Base-by-base conservation (phyloP, 208 protist species). In the Trypanosoma avium region DNA sequence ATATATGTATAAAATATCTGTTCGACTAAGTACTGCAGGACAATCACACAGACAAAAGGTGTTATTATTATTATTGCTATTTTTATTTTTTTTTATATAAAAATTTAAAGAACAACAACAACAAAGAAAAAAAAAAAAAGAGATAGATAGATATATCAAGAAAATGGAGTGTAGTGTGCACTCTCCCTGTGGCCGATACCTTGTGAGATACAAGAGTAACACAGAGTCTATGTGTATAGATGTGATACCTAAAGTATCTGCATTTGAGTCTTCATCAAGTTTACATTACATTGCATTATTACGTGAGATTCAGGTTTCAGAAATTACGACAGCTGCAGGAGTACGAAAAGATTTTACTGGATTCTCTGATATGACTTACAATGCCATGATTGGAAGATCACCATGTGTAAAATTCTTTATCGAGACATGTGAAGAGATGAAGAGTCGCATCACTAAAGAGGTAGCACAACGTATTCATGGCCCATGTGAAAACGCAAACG, bases 301-400 rank as follows among this genome's bases (percentile, higher is more conserved):
- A 42, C 12, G 35, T 13, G 80, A 79, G 53, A 35, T 13, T 24
- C 68, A 88, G 4, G 75, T 94, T n/a, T 58, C 53, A 0, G 76
- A 75, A 27, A 81, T 95, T 26, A 90, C 89, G 22, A 74, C 70
- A 4, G 69, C 79, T 2, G 85, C 89, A 17, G 89, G 86, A 1
- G 81, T 92, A 59, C 81, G 79, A 9, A 92, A 93, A 58, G 73
- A 63, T 36, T 92, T 95, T 43, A 26, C 47, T 21, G 76, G 52
- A 24, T 95, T 95, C 50, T 38, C 74, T 0, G 73, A 85, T 35
- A 95, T 95, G 89, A 71, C 81, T 17, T 90, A 92, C 75, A 77
- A 79, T 50, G 85, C 86, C 3, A 68, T 95, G 45, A 88, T 88
- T 59, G 85, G 89, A 24, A 73, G 72, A 3, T 78, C 84, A 3